These are phyloP conservation scores for Camelina hispida DNA, from an alignment of 345 rosid species.

Conservation along the genomic window DNA sequence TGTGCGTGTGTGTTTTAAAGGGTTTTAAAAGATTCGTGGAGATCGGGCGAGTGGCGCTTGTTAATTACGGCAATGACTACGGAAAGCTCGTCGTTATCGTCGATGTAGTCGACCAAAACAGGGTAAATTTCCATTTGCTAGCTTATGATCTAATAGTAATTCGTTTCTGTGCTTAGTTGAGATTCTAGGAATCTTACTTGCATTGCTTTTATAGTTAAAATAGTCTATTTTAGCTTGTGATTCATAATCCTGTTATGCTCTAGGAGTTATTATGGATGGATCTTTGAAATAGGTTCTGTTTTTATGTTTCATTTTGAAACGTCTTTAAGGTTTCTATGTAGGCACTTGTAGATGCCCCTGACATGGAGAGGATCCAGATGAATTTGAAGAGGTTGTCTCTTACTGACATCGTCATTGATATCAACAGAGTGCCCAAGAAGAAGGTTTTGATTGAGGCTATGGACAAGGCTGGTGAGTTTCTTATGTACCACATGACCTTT, in stretches of 20 bases:
- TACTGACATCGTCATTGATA: constrained; percentile 76
- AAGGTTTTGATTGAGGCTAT: constrained; percentile 74
- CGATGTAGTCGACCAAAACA: constrained; percentile 86
- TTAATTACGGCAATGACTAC: constrained; percentile 85
- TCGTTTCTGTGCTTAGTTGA: not conserved
- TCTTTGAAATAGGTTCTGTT: not conserved
- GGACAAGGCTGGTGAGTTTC: constrained; percentile 73
- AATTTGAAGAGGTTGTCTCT: constrained; percentile 81
- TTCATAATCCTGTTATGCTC: too few relatives aligned
- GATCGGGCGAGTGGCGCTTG: constrained; percentile 88
- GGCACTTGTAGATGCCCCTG: constrained; percentile 89
- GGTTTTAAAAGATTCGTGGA: constrained; percentile 91
- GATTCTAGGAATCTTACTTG: not conserved
- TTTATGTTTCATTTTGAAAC: not conserved
- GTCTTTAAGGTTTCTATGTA: not conserved
- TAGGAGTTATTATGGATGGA: too few relatives aligned
- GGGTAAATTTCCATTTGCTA: constrained; percentile 50
- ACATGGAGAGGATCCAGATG: constrained; percentile 84
- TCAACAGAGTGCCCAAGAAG: constrained; percentile 80
- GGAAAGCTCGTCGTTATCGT: constrained; percentile 90
- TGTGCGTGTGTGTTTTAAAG: constrained; percentile 39
- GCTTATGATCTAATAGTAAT: too few relatives aligned
- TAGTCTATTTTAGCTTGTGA: not conserved
- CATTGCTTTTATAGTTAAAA: not conserved
- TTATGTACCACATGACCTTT: not conserved